Conservation (phyloP, 2,329 filamentous ascomycete species). For the Clonostachys sp. region DNA sequence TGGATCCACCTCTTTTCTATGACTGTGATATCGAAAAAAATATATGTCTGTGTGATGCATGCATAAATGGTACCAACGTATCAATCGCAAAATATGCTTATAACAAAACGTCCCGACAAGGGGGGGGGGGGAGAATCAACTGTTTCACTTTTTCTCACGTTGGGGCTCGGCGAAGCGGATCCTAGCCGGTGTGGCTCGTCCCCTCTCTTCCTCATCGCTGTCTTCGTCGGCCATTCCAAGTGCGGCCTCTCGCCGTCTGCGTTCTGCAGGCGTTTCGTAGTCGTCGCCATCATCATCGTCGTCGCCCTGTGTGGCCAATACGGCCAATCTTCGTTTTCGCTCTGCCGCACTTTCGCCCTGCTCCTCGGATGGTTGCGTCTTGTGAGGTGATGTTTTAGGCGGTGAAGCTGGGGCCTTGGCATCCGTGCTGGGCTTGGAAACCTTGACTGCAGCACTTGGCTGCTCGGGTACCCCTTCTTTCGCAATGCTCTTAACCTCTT, state of each 20-base stretch:
- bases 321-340: slow-evolving; percentile 58
- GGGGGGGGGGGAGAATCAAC: too few relatives aligned
- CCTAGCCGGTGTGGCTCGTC: not conserved
- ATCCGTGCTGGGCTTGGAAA: slow-evolving; percentile 7
- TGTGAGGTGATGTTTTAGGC: slow-evolving; percentile 6
- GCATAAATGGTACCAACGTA: too few relatives aligned
- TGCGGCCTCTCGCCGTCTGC: slow-evolving; percentile 68
- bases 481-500: slow-evolving; percentile 43
- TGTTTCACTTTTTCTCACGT: slow-evolving; percentile 1
- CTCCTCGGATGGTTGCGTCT: slow-evolving; percentile 10
- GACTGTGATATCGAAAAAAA: too few relatives aligned
- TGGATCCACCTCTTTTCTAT: too few relatives aligned
- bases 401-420: slow-evolving; percentile 8
- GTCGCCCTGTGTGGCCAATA: slow-evolving; percentile 35
- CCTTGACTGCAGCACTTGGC: slow-evolving; percentile 7
- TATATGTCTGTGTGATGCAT: too few relatives aligned
- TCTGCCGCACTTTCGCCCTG: slow-evolving; percentile 65
- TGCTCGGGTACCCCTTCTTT: slow-evolving; percentile 24
- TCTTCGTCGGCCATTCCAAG: slow-evolving; percentile 59
- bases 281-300: slow-evolving; percentile 31
- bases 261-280: slow-evolving; percentile 70
- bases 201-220: slow-evolving; percentile 37
- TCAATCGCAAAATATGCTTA: too few relatives aligned
- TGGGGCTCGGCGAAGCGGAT: slow-evolving; percentile 4
- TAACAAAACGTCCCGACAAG: too few relatives aligned